These are phyloP conservation scores for Hyparrhenia diplandra DNA, from an alignment of 176 grass and related monocot genomes.

Conservation along the genomic window DNA sequence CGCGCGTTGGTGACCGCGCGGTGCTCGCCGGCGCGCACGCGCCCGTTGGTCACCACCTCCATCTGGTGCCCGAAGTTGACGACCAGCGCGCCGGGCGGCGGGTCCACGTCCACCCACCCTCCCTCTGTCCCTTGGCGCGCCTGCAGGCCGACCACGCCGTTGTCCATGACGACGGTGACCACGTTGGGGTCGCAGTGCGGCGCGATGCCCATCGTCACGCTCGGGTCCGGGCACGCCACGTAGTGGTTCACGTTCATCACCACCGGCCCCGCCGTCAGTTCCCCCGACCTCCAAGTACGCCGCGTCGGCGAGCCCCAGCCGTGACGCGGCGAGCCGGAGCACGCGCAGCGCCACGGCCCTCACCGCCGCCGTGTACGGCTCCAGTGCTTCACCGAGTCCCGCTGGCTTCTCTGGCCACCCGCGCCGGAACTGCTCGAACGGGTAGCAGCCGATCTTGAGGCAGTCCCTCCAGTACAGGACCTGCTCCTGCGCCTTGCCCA, in stretches of 20 bases:
- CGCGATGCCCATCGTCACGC: not conserved
- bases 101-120: constrained; percentile 24
- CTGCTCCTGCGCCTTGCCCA: not conserved
- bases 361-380: constrained; percentile 29
- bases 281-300: not conserved
- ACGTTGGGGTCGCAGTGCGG: not conserved
- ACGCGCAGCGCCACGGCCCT: constrained; percentile 1
- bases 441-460: constrained; percentile 24
- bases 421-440: not conserved
- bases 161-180: not conserved
- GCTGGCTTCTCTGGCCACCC: constrained; percentile 6
- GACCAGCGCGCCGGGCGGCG: constrained; percentile 34
- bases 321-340: not conserved
- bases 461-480: constrained; percentile 21
- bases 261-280: not conserved
- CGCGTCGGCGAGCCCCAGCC: not conserved
- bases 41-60: constrained; percentile 33
- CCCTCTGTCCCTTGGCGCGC: not conserved
- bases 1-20: constrained; percentile 7
- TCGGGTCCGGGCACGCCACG: not conserved
- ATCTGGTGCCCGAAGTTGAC: constrained; percentile 53
- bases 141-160: constrained; percentile 26
- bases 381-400: not conserved
- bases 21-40: constrained; percentile 14
- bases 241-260: not conserved